These are phyloP conservation scores for Termitomyces sp. DNA, from an alignment of 768 basidiomycete genomes.

Conservation along the genomic window DNA sequence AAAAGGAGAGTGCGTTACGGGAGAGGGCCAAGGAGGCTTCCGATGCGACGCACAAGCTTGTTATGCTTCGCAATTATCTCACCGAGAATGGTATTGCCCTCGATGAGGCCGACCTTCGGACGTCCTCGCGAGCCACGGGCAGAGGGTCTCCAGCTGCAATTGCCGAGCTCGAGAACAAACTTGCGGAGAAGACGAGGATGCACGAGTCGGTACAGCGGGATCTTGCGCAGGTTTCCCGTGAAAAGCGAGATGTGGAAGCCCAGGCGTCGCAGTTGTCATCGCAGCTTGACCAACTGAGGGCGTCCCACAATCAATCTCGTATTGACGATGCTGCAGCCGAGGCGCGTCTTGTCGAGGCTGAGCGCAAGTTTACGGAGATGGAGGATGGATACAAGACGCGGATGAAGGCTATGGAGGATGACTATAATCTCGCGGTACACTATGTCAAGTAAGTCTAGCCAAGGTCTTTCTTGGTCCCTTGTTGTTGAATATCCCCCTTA, in stretches of 20 bases:
- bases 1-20: slow-evolving; percentile 57
- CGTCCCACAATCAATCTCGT: slow-evolving; percentile 46
- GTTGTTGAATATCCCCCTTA: background rate
- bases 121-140: slow-evolving; percentile 34
- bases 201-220: slow-evolving; percentile 77
- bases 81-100: slow-evolving; percentile 81
- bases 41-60: slow-evolving; percentile 67
- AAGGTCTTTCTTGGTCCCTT: background rate
- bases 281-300: slow-evolving; percentile 62
- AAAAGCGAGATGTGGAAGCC: slow-evolving; percentile 70
- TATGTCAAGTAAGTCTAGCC: slow-evolving; percentile 81
- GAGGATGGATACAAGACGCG: slow-evolving; percentile 74
- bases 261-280: slow-evolving; percentile 58
- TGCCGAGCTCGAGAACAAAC: slow-evolving; percentile 70
- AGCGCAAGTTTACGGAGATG: slow-evolving; percentile 72
- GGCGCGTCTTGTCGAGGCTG: slow-evolving; percentile 52
- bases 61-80: slow-evolving; percentile 79
- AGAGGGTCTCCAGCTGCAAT: slow-evolving; percentile 38
- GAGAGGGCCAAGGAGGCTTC: slow-evolving; percentile 61
- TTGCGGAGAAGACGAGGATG: slow-evolving; percentile 65
- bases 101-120: slow-evolving; percentile 61
- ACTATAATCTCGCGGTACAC: slow-evolving; percentile 94
- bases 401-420: slow-evolving; percentile 86
- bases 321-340: slow-evolving; percentile 24
- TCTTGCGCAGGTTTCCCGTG: slow-evolving; percentile 55